Evolutionary conservation across 306 rosid species (phyloP), one percentile per base, ranked within the genome.

Genomic region (Lathyrus tuberosus): DNA sequence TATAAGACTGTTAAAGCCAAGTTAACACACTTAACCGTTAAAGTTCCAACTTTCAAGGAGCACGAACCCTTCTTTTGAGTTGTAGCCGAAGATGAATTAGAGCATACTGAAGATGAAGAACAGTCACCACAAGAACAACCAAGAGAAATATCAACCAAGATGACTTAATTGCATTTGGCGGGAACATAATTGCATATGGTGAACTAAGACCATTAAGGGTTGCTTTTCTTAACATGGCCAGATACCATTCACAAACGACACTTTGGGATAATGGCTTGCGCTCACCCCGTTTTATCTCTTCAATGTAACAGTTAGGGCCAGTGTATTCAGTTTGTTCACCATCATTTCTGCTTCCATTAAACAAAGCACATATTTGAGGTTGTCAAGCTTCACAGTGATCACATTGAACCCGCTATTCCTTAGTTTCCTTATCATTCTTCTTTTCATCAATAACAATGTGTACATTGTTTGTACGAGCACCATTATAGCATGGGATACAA

Each of bases 401-500:
- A 83, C 99, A 94, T 84, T 91, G 99, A 80, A 94, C 99, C 97
- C 97, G 91, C 99, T 89, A 87, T 83, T 94, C 99, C 81, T 94
- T 97, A 8, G 92, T 87, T 82, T 94, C 99, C 82, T 94, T 97
- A 3, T 94, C 97, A 79, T 94, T 94, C 84, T 82, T 94, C 88
- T 94, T 94, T n/a, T n/a, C n/a, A n/a, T n/a, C n/a, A n/a, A n/a
- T n/a, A n/a, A n/a, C n/a, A n/a, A n/a, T n/a, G n/a, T 77, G 80
- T 52, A n/a, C n/a, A n/a, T n/a, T n/a, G n/a, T 94, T 96, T 76
- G 95, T 84, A 71, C 96, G 99, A 59, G 99, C 84, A 78, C 89
- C 97, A 42, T 91, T 94, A 78, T 91, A 84, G 86, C 99, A 94
- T 11, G 97, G 95, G 77, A 84, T 87, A 69, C 99, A 94, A 79